Evolutionary conservation across 768 basidiomycete genomes (phyloP).

Genomic region (Tricholoma matsutake): DNA sequence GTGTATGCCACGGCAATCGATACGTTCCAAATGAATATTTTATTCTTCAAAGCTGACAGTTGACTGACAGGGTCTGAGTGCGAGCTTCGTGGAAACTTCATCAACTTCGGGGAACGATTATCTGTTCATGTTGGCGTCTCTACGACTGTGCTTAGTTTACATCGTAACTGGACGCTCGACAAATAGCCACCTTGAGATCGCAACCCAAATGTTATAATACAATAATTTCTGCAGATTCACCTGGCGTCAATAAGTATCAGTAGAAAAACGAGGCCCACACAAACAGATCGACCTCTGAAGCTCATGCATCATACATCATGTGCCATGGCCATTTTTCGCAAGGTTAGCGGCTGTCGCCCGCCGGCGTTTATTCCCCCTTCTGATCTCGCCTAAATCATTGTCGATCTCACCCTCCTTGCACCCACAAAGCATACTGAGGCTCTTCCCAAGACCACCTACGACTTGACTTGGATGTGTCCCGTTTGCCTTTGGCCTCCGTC

Average conservation of each 20-base stretch:
- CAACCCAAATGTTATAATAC: background rate
- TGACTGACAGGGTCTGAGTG: too few relatives aligned
- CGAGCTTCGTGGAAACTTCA: too few relatives aligned
- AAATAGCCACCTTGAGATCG: background rate
- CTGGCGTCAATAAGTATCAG: background rate
- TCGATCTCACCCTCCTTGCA: conserved; percentile 73
- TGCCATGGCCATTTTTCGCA: conserved; percentile 16
- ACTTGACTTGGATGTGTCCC: conserved; percentile 55
- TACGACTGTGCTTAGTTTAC: too few relatives aligned
- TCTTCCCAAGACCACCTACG: conserved; percentile 73
- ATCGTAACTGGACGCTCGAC: too few relatives aligned
- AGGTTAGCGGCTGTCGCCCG: conserved; percentile 33
- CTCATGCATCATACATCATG: background rate
- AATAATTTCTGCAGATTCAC: background rate
- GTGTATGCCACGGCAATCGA: too few relatives aligned
- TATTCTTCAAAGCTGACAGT: too few relatives aligned
- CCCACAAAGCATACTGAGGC: conserved; percentile 49
- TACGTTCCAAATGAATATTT: too few relatives aligned
- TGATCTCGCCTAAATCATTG: conserved; percentile 72
- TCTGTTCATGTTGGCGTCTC: too few relatives aligned
- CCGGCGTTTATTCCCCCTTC: conserved; percentile 67
- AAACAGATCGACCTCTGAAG: background rate
- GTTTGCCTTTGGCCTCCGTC: conserved; percentile 50
- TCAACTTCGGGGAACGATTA: too few relatives aligned
- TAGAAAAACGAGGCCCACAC: background rate